Base-by-base conservation (phyloP, 106 monocot genomes). In the Narthecium ossifragum region DNA sequence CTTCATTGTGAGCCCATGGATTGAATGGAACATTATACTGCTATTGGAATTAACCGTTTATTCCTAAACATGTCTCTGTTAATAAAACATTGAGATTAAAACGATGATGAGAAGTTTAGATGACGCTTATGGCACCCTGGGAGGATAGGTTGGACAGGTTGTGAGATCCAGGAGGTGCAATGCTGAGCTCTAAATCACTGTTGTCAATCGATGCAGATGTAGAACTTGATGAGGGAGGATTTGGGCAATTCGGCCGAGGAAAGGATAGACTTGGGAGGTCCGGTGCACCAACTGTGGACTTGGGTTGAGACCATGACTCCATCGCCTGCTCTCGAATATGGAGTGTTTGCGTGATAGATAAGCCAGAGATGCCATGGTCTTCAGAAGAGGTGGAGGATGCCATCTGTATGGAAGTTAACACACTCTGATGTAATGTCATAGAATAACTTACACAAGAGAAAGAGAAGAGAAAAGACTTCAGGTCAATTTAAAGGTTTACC, bases 161-260 rank as follows among this genome's bases (percentile, higher is more conserved):
- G 15, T 54, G 61, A n/a, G 65, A 39, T 31, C 41, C 46, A 18
- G 77, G 77, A 1, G 77, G 77, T 4, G 70, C 77, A 26, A 77
- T 77, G 55, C 65, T 65, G 60, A 77, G 77, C 65, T 77, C 70
- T n/a, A 77, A 53, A 48, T 70, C 70, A 17, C 38, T 71, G 46
- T 25, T 36, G 2, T 40, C 66, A 4, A 17, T 25, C n/a, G 54
- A 15, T 7, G 59, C 48, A 55, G 65, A 29, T 6, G 26, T 46
- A 0, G 47, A 4, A 8, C 51, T 31, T 8, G 49, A 18, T 11
- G 34, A 30, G 3, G 28, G 5, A n/a, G n/a, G n/a, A n/a, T n/a
- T n/a, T 46, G 57, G 54, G 47, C 29, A 65, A 26, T 34, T n/a
- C 8, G 69, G 43, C 13, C 45, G 26, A 50, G 53, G 37, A 13